Base-by-base conservation (phyloP, 345 rosid genomes). In the Eucalyptus coolabah region DNA sequence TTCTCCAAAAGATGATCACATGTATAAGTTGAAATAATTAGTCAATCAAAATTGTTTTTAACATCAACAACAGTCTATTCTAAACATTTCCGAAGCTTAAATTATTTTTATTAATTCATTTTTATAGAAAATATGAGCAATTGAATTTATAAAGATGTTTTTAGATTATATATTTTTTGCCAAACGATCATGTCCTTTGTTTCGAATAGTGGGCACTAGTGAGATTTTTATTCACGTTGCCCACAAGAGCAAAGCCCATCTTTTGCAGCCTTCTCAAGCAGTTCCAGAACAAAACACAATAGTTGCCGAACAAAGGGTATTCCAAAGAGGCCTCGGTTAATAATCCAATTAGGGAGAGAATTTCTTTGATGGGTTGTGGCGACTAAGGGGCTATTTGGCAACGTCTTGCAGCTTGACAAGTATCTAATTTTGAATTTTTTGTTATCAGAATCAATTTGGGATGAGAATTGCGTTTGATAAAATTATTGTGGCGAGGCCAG, bases 101-200 rank as follows among this genome's bases (percentile, higher is more conserved):
- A 30, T 30, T 63, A 28, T 12, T 13, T 30, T 12, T 30, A 13
- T 63, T 63, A 0, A 6, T 13, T 28, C 32, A 12, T 30, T 63
- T 63, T 63, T 63, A 13, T 63, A 63, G 16, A 6, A 63, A 1
- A 63, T 63, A 60, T 4, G 0, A 28, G 4, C 2, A 30, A 12
- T 28, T 3, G 0, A 5, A 0, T 60, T 28, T 60, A 12, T 0
- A 0, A 60, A 60, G 1, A 60, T 3, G 0, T 60, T 1, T 60
- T 5, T 3, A 30, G 1, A 30, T 63, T 6, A 28, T 60, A 12
- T 4, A 28, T 60, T 60, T 28, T 60, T 28, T 0, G 16, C 1
- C 6, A 0, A 0, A 28, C 1, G 0, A 21, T 21, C 11, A 21
- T 53, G 0, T 21, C 59, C 7, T 59, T 28, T 26, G 2, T 60